Conservation (phyloP, 768 basidiomycete genomes). For the Leucosporidium yakuticum region DNA sequence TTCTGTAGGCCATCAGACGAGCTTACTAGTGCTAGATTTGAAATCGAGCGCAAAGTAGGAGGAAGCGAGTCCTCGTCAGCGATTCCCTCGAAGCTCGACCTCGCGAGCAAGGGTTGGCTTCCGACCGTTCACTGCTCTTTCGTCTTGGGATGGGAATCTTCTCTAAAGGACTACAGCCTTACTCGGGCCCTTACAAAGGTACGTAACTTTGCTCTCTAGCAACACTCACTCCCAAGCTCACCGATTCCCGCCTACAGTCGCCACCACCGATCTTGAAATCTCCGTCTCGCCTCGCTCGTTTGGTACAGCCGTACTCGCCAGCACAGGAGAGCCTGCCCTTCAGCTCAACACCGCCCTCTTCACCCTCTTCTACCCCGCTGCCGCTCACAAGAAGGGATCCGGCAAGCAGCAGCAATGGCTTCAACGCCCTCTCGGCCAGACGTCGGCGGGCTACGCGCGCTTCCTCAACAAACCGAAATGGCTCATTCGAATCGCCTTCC, state of each 20-base stretch:
- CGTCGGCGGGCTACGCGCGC: conserved; percentile 25
- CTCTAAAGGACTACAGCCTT: not conserved
- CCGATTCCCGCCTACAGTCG: conserved; percentile 9
- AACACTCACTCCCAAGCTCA: not conserved
- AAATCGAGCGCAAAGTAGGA: no score
- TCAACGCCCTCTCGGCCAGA: conserved; percentile 14
- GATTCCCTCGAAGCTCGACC: no score
- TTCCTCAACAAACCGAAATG: conserved; percentile 8
- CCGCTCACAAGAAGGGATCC: not conserved
- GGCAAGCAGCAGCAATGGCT: conserved; percentile 7
- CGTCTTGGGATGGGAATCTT: not conserved
- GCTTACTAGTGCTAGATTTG: no score
- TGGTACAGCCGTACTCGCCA: conserved; percentile 3
- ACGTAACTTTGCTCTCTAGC: no score
- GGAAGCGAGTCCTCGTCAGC: no score
- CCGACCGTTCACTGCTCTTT: no score
- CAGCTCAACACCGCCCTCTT: conserved; percentile 27
- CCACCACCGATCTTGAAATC: conserved; percentile 25
- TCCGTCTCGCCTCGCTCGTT: not conserved
- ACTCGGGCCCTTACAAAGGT: conserved; percentile 19
- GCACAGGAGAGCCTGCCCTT: conserved; percentile 10
- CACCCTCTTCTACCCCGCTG: conserved; percentile 35
- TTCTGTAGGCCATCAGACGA: no score
- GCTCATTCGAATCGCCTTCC: conserved; percentile 9
- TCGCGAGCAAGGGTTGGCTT: no score